phyloP scores from a whole-genome alignment of 345 rosid species.

The Eucalyptus curtisii region DNA sequence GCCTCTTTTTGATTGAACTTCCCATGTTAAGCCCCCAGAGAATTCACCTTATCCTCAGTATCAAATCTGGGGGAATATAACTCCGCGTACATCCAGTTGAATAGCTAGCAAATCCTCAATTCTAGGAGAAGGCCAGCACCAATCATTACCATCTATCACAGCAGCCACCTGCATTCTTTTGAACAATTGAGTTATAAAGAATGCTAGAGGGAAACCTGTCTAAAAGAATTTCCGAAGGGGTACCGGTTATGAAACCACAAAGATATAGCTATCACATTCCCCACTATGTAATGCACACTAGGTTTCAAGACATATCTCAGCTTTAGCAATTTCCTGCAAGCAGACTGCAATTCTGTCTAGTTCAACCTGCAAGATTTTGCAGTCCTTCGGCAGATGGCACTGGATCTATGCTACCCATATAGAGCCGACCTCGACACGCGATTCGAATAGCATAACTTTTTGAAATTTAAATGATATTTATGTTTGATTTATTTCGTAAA shows the following conservation, averaged over 20 bases:
- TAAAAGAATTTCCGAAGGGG: background rate
- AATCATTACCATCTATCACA: background rate
- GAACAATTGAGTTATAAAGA: background rate
- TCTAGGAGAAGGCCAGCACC: background rate
- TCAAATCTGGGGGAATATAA: background rate
- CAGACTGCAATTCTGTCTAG: background rate
- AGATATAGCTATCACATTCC: background rate
- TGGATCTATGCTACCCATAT: too few species aligned
- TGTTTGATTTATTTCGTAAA: too few species aligned
- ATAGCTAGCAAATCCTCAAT: background rate
- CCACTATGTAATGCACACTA: background rate
- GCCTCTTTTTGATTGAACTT: background rate
- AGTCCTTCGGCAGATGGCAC: too few species aligned
- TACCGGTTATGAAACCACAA: background rate
- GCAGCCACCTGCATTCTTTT: background rate
- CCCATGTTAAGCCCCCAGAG: fast-evolving
- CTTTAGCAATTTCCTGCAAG: background rate
- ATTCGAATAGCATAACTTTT: too few species aligned
- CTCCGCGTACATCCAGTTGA: background rate
- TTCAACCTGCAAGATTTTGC: background rate
- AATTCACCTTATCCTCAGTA: background rate
- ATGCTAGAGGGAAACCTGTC: background rate
- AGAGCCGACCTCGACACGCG: background rate
- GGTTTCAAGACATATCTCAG: background rate
- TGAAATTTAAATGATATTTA: too few species aligned